phyloP scores from a whole-genome alignment of 148 eudicot genomes.

The Rhododendron kiyosumense region DNA sequence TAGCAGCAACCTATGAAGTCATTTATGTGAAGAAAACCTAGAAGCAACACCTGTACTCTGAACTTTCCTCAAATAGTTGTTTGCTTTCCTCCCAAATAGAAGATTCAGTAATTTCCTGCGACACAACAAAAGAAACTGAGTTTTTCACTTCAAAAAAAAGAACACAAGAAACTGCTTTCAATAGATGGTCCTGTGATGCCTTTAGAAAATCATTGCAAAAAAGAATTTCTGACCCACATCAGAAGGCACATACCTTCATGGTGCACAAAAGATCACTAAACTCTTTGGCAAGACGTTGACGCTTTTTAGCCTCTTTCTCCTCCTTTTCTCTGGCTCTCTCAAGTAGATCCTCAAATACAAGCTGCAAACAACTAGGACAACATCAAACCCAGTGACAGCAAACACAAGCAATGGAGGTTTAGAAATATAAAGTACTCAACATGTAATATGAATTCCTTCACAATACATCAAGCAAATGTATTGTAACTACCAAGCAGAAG shows the following conservation, averaged over 20 bases:
- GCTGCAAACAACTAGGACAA: conserved; percentile 40
- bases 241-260: conserved; percentile 47
- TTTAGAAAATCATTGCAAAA: neutral
- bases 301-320: conserved; percentile 92
- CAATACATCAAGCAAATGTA: neutral
- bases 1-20: neutral
- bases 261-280: conserved; percentile 64
- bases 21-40: neutral
- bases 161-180: neutral
- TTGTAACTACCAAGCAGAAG: no score
- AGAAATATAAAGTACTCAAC: neutral
- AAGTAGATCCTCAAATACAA: conserved; percentile 79
- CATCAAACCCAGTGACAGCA: neutral
- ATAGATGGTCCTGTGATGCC: neutral
- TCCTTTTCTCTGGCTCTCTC: conserved; percentile 94
- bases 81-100: conserved; percentile 89
- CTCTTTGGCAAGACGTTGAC: conserved; percentile 75
- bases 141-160: neutral
- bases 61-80: conserved; percentile 68
- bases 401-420: neutral
- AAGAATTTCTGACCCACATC: neutral
- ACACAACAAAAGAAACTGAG: conserved; percentile 6
- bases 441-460: neutral
- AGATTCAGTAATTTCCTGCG: conserved; percentile 64
- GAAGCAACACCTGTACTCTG: conserved; percentile 67